Base-by-base conservation (phyloP, 1,139 yeast species). In the Suhomyces ambrosiae region DNA sequence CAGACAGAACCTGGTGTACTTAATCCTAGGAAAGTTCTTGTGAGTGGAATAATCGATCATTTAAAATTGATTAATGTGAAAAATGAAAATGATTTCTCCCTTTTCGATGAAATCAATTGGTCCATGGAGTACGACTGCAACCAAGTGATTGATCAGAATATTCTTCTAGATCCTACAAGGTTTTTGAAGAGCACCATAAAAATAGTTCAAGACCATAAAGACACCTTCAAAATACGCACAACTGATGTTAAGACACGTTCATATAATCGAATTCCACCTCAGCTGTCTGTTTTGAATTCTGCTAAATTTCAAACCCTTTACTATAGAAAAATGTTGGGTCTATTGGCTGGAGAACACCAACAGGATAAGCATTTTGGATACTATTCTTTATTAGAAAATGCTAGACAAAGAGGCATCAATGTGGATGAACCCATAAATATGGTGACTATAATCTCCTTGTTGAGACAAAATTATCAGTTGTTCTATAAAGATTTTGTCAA, bases 21-120 rank as follows among this genome's bases (percentile, higher is more conserved):
- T 22, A 27, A 29, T 7, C 30, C 35, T 1, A 47, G 54, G 7
- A 61, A 58, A 30, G 62, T 75, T 1, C 55, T 80, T 15, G 66
- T 82, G 4, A 80, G 86, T 51, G 90, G 89, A 1, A 62, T 83
- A 2, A 71, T 82, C 15, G 92, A 84, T 54, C 70, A 73, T 39
- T 48, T 83, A 10, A 45, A 38, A 44, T 37, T 68, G 2, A 34
- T 37, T 6, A 51, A 58, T 32, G 23, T 31, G 1, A 16, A 41
- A 2, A 39, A 50, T 40, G 19, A 45, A 54, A 11, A 37, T 27
- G 55, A 57, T 27, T 45, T 40, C 25, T 30, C 60, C 0, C 38
- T 70, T 33, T 58, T 63, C 40, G 50, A 54, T 15, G 65, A 59
- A 1, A 49, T 65, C 15, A 44, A 50, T 16, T 41, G 49, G 11